These are phyloP conservation scores for Fusarium setosum DNA, from an alignment of 2,329 filamentous ascomycete species.

Conservation along the genomic window DNA sequence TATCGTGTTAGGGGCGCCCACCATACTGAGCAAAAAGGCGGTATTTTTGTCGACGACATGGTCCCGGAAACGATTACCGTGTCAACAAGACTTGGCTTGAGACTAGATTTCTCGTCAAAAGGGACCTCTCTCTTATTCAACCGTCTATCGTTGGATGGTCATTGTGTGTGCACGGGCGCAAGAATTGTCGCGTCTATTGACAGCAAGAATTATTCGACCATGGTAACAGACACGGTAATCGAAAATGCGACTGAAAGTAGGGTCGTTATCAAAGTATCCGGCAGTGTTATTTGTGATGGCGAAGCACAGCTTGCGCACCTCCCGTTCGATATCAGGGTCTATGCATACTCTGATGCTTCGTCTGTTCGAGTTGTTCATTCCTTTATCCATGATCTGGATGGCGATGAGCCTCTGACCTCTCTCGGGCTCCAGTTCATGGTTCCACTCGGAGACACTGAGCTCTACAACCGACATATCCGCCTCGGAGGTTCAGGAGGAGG, in stretches of 20 bases:
- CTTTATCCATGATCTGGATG: constrained; percentile 63
- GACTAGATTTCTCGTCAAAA: constrained; percentile 2
- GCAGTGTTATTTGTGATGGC: not conserved
- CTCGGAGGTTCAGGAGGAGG: constrained; percentile 65
- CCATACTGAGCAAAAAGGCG: not conserved
- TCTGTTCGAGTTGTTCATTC: constrained; percentile 65
- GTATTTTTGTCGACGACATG: not conserved
- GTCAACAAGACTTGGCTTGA: constrained; percentile 6
- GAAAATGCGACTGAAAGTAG: constrained; percentile 23
- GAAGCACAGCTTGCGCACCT: constrained; percentile 22
- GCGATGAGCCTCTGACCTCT: constrained; percentile 61
- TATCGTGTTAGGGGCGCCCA: constrained; percentile 50
- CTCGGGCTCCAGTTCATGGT: constrained; percentile 66
- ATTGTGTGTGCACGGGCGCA: constrained; percentile 12
- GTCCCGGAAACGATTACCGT: not conserved
- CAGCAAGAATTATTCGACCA: constrained; percentile 18
- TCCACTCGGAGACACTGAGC: constrained; percentile 61
- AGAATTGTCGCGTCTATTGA: constrained; percentile 29
- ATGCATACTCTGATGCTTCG: constrained; percentile 66
- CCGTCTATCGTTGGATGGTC: constrained; percentile 1
- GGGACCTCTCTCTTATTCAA: constrained; percentile 7
- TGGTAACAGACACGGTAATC: not conserved
- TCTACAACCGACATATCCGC: constrained; percentile 69
- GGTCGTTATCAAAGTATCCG: constrained; percentile 27
- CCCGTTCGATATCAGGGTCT: constrained; percentile 51